Evolutionary conservation across 2,329 filamentous ascomycete species (phyloP), one percentile per base, ranked within the genome.

Genomic region (Penicillium nordicum): DNA sequence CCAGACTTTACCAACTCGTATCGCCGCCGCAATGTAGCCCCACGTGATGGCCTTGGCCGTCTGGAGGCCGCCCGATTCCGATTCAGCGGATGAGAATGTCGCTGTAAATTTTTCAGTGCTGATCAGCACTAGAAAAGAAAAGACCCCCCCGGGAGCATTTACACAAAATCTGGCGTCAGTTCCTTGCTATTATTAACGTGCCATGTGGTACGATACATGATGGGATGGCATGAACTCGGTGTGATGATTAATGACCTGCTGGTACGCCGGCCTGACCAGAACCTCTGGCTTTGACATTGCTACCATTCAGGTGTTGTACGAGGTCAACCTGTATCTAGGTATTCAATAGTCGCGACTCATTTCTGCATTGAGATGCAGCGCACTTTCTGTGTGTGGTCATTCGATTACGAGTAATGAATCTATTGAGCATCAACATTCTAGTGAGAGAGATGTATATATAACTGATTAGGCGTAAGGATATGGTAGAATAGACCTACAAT

Each of bases 1-100:
- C 12, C 54, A 78, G 95, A 99, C 75, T 99, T 99, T 72, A 97
- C 94, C 25, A 96, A 93, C 72, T 90, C 87, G 30, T 99, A 99
- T 74, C 86, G 95, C 49, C 83, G 95, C 69, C 84, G 95, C 60
- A 97, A 99, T 69, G 90, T 99, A 45, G 93, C 94, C n/a, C 94
- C 94, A 7, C 81, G 93, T 58, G 93, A 97, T 71, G 93, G 93
- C 0, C 79, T 97, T 41, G 93, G 93, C 4, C 84, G 91, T 69
- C 78, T 97, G 56, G 92, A 96, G 76, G 91, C 92, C 25, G 86
- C 88, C 23, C 85, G 89, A 62, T 97, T 97, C 78, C 88, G 90
- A 66, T 97, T 96, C 70, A 78, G 76, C 56, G 83, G 83, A 57
- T 86, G 60, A 66, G 50, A 36, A 49, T 44, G 36, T 41, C 29